Evolutionary conservation across 305 asterid genomes (phyloP), one percentile per base, ranked within the genome.

Genomic region (Solanum aculeatissimum): DNA sequence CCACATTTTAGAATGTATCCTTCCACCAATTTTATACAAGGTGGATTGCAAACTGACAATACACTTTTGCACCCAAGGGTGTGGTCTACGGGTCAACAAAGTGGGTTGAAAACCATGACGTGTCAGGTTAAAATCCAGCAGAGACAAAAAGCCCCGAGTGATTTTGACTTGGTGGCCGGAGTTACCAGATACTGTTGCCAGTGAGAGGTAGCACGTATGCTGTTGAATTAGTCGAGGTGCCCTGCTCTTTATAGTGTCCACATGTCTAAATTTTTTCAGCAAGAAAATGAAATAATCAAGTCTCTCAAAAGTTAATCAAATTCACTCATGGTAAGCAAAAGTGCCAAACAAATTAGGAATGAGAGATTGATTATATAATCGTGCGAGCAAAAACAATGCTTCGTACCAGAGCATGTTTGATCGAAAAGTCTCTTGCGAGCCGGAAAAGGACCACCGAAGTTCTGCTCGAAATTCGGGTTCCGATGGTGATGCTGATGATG

Each of bases 361-460:
- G 38, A 35, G 81, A 23, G 58, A 74, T 45, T 45, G 58, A 74
- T 45, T 45, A 14, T 27, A 14, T 25, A 45, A 7, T 74, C 40
- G 91, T n/a, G 79, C 45, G 82, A 42, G 72, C 11, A 81, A 58
- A 43, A 83, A 81, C 21, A 86, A 53, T 62, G 47, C 47, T 16
- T 70, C 27, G 27, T 74, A 38, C 62, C 21, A 12, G 45, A 72
- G 21, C 16, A 16, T 49, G 93, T 23, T 80, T 86, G 90, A 78
- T 91, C 86, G 82, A 87, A 82, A 21, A 57, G 92, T 86, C 98
- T 87, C 92, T 96, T 96, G 27, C 93, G 94, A 25, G 90, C 92
- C 0, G 93, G 84, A 21, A 83, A 86, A 60, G 89, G 90, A 38
- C 85, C 84, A 81, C 74, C 85, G 85, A 86, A 84, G 79, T 83